phyloP scores from a whole-genome alignment of 306 rosid genomes.

The Canavalia gladiata region DNA sequence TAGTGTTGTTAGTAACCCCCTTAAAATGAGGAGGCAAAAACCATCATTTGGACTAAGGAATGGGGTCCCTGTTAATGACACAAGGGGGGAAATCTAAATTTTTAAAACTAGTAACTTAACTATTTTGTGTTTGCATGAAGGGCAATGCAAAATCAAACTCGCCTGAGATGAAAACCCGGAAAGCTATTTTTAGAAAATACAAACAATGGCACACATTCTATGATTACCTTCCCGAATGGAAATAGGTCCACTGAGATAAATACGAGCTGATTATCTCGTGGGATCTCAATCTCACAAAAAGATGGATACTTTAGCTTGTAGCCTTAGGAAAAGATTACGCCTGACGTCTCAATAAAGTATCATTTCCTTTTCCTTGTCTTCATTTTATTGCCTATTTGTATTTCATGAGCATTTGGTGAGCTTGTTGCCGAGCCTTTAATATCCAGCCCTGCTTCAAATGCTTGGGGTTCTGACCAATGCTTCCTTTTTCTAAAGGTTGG shows the following conservation, averaged over 20 bases:
- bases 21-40: conserved; percentile 1
- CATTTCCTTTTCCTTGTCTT: conserved; percentile 65
- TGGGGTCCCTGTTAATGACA: not conserved
- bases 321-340: conserved; percentile 45
- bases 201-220: conserved; percentile 35
- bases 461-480: conserved; percentile 59
- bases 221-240: conserved; percentile 39
- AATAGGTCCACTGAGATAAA: conserved; percentile 43
- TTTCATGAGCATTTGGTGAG: conserved; percentile 48
- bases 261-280: conserved; percentile 34
- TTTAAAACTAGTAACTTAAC: conserved; percentile 34
- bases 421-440: conserved; percentile 33
- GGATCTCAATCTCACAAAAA: conserved; percentile 47
- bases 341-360: conserved; percentile 47
- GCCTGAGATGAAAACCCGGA: conserved; percentile 44
- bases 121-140: conserved; percentile 28
- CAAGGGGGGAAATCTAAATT: not conserved
- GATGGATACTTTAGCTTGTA: conserved; percentile 44
- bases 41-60: conserved; percentile 41
- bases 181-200: conserved; percentile 37
- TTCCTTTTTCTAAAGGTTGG: conserved; percentile 67
- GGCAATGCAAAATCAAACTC: conserved; percentile 44
- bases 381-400: conserved; percentile 47
- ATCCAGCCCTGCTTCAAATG: conserved; percentile 45
- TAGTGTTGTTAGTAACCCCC: conserved; percentile 34